Conservation (phyloP, 495 filamentous ascomycete genomes). For the Aspergillus biplanus region DNA sequence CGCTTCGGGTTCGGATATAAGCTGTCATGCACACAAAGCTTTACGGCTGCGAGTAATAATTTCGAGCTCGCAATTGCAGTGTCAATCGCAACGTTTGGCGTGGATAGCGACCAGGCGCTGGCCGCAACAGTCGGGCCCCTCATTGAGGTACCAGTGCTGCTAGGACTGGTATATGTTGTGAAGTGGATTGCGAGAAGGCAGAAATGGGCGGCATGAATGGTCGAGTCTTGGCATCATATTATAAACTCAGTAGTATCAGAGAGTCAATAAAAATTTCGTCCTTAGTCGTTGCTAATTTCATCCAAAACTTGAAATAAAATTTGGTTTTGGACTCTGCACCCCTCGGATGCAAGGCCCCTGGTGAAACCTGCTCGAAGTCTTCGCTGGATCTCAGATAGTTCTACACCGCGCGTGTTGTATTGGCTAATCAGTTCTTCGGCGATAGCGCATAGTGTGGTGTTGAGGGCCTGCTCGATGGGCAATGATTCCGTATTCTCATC, state of each 20-base stretch:
- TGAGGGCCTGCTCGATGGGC: slow-evolving; percentile 34
- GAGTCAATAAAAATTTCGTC: background rate
- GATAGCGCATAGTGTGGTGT: slow-evolving; percentile 48
- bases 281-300: slow-evolving; percentile 44
- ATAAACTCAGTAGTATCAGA: background rate
- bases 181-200: slow-evolving; percentile 53
- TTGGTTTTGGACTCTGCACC: slow-evolving; percentile 49
- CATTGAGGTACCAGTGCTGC: slow-evolving; percentile 86
- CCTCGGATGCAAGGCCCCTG: slow-evolving; percentile 35
- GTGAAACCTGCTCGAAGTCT: slow-evolving; percentile 44
- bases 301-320: slow-evolving; percentile 49
- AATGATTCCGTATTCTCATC: slow-evolving; percentile 18
- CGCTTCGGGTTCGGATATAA: slow-evolving; percentile 74
- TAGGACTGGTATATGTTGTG: slow-evolving; percentile 80
- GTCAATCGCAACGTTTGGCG: slow-evolving; percentile 81
- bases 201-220: slow-evolving; percentile 22
- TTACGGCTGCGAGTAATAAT: slow-evolving; percentile 94
- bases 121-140: slow-evolving; percentile 90
- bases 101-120: slow-evolving; percentile 79
- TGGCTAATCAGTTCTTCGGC: slow-evolving; percentile 44
- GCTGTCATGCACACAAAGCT: slow-evolving; percentile 78
- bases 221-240: background rate
- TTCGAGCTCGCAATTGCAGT: slow-evolving; percentile 95
- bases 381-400: slow-evolving; percentile 38
- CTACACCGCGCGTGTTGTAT: slow-evolving; percentile 44